Evolutionary conservation across 495 filamentous ascomycete species (phyloP), one percentile per base, ranked within the genome.

Genomic region (Aspergillus baeticus): DNA sequence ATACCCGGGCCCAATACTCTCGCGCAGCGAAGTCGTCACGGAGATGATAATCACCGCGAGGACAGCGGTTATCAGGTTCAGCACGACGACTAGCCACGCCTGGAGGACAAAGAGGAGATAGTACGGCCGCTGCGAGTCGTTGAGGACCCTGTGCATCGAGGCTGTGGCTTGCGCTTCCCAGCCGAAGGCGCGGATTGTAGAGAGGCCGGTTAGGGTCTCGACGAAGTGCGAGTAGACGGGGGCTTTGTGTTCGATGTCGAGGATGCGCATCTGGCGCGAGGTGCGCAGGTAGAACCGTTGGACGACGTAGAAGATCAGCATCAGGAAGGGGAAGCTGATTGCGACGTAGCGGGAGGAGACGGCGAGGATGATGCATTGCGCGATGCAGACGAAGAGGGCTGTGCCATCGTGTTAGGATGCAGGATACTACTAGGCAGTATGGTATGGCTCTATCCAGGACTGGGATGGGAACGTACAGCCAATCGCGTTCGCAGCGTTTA

Each of bases 141-240:
- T 85, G 3, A 91, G 73, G 67, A 45, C 84, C 0, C 10, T 76
- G 58, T 86, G 88, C 2, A 75, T 18, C 72, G 34, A 81, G 67
- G 26, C 17, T 0, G 13, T 10, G 22, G 37, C 17, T 10, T 33
- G 6, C 1, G 23, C 7, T 0, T 74, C 63, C 74, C 88, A 89
- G 46, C 79, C 81, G 63, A 87, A 92, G 1, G 85, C 84, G 10
- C 89, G 83, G 53, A 94, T 89, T 11, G 84, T 91, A 23, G 81
- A 66, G 0, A 90, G 77, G 13, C 89, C 90, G 0, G 77, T 77
- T 4, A 91, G 72, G 0, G 81, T 78, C 10, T 86, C 84, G 0
- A 81, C 76, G 58, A 93, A 90, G 39, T 85, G 82, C 46, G 90
- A 86, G 62, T 89, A 92, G 0, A 93, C 79, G 0, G 87, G 88